Evolutionary conservation across 345 rosid genomes (phyloP).

Genomic region (Corchorus olitorius): DNA sequence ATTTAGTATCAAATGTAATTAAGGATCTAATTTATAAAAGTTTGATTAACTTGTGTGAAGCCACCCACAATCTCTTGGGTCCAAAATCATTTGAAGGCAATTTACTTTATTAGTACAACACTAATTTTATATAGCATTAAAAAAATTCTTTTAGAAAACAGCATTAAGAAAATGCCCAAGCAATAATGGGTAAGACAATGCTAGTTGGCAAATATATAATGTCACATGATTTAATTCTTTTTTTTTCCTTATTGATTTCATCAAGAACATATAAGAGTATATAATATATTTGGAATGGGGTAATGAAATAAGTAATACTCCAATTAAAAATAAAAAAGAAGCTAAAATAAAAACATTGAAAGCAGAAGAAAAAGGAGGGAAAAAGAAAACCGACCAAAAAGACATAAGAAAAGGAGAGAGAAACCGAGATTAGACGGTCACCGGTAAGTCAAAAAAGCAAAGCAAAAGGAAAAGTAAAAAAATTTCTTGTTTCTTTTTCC

Average conservation of each 20-base stretch:
- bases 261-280: too few species aligned
- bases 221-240: neutral
- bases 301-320: too few species aligned
- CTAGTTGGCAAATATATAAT: neutral
- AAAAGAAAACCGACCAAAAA: neutral
- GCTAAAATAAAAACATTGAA: neutral
- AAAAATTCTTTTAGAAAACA: too few species aligned
- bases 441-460: conserved; percentile 10
- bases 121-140: too few species aligned
- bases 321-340: neutral
- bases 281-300: neutral
- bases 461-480: neutral
- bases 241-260: neutral
- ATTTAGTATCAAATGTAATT: too few species aligned
- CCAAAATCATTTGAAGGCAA: too few species aligned
- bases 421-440: conserved; percentile 4
- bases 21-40: too few species aligned
- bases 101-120: too few species aligned
- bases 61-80: too few species aligned
- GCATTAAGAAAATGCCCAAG: neutral
- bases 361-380: neutral
- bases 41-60: too few species aligned
- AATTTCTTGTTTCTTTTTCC: neutral
- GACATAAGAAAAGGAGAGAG: neutral
- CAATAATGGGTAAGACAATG: neutral